Conservation (phyloP, 129 eudicot species). For the Ambrosia artemisiifolia region DNA sequence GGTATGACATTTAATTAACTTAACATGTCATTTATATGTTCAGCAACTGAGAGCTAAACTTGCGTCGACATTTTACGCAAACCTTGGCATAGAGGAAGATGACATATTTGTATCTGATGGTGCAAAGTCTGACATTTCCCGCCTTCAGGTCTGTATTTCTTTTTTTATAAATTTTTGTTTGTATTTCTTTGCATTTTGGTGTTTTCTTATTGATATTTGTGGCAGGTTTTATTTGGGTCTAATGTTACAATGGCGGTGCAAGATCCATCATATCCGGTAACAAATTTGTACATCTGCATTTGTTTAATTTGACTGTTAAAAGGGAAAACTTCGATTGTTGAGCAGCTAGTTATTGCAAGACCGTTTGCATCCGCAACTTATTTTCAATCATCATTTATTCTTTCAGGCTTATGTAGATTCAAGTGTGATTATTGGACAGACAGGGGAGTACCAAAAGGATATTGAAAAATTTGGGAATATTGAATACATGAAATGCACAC, state of each 20-base stretch:
- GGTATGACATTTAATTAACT: conserved; percentile 2
- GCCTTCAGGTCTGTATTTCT: conserved; percentile 66
- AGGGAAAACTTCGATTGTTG: conserved; percentile 3
- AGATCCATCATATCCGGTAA: conserved; percentile 95
- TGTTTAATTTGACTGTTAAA: not conserved
- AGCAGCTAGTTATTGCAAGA: not conserved
- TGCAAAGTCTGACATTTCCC: conserved; percentile 91
- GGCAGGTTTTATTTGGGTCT: conserved; percentile 88
- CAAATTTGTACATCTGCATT: conserved; percentile 10
- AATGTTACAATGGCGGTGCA: conserved; percentile 89
- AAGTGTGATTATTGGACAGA: conserved; percentile 93
- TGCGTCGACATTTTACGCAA: conserved; percentile 62
- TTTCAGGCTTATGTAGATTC: conserved; percentile 96
- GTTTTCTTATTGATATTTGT: conserved; percentile 6
- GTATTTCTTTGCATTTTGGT: not conserved
- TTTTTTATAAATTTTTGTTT: not conserved
- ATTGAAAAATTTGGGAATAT: conserved; percentile 66
- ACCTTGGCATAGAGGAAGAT: conserved; percentile 82
- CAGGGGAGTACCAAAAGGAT: conserved; percentile 67
- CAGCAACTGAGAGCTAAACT: conserved; percentile 81
- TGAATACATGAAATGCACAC: conserved; percentile 87
- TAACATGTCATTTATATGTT: conserved; percentile 6
- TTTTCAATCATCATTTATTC: not conserved
- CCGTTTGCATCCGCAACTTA: not conserved
- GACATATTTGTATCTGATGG: conserved; percentile 97